These are phyloP conservation scores for Graphilbum ipis-grandicollis DNA, from an alignment of 2,329 filamentous ascomycete species.

Conservation along the genomic window DNA sequence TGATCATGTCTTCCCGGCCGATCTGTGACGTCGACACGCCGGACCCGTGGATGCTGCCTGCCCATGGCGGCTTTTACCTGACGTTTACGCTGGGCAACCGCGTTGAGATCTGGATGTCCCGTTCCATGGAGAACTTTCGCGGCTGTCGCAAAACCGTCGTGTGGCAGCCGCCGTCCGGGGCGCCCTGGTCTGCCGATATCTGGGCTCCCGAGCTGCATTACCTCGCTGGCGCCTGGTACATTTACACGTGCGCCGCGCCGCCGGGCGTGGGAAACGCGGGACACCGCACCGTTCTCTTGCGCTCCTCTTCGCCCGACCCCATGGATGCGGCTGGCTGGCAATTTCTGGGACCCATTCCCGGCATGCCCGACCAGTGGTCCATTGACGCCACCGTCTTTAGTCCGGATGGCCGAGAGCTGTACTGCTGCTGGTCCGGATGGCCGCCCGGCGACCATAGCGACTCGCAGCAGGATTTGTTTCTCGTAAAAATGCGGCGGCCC, in stretches of 20 bases:
- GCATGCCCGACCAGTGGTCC: conserved; percentile 10
- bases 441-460: conserved; percentile 8
- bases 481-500: conserved; percentile 8
- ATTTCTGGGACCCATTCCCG: conserved; percentile 9
- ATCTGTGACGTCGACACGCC: conserved; percentile 14
- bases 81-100: conserved; percentile 16
- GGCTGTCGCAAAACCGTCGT: conserved; percentile 12
- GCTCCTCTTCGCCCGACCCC: background rate
- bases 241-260: conserved; percentile 18
- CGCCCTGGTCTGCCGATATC: conserved; percentile 24
- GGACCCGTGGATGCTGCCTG: conserved; percentile 15
- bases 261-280: conserved; percentile 5
- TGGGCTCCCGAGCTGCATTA: conserved; percentile 39
- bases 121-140: conserved; percentile 14
- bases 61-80: conserved; percentile 10
- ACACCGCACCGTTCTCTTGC: conserved; percentile 2
- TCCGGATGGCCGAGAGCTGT: conserved; percentile 5
- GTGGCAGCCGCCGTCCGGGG: conserved; percentile 22
- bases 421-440: conserved; percentile 11
- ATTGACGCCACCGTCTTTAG: conserved; percentile 9
- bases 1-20: conserved; percentile 13
- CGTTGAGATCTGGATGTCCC: conserved; percentile 17
- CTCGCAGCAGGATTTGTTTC: conserved; percentile 10
- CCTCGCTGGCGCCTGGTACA: conserved; percentile 32
- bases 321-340: conserved; percentile 6